These are phyloP conservation scores for Tricholoma sp. DNA, from an alignment of 768 basidiomycete genomes.

Conservation along the genomic window DNA sequence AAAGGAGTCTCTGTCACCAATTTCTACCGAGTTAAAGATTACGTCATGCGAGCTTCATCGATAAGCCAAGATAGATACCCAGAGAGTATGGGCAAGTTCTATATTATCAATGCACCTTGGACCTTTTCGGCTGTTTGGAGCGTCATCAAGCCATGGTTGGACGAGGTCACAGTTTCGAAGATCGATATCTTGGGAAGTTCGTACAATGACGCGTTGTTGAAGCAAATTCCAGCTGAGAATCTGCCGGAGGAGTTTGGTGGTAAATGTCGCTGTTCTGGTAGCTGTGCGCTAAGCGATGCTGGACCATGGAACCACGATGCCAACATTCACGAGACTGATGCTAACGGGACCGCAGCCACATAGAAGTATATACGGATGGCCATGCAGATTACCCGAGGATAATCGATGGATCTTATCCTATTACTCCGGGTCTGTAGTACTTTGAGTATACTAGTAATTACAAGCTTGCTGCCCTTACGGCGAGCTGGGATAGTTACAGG, in stretches of 20 bases:
- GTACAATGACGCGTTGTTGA: constrained; percentile 73
- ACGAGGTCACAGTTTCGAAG: constrained; percentile 92
- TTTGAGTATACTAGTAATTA: not conserved
- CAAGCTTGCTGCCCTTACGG: not conserved
- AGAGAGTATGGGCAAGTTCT: constrained; percentile 96
- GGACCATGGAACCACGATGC: constrained; percentile 76
- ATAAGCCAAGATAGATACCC: constrained; percentile 93
- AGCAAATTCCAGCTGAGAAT: constrained; percentile 81
- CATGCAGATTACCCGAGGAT: not conserved
- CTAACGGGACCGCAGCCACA: not conserved
- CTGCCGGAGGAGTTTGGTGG: constrained; percentile 87
- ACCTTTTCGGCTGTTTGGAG: constrained; percentile 86
- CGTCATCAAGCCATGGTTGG: constrained; percentile 89
- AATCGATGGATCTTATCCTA: not conserved
- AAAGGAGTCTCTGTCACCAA: constrained; percentile 59
- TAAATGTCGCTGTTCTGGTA: constrained; percentile 65
- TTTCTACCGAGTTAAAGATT: constrained; percentile 92
- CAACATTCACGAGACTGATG: not conserved
- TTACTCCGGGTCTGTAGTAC: not conserved
- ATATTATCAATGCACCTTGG: constrained; percentile 97
- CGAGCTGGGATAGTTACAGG: too few relatives aligned
- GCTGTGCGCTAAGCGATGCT: constrained; percentile 84
- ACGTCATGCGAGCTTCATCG: constrained; percentile 66
- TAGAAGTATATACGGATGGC: not conserved
- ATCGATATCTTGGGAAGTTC: constrained; percentile 78